These are phyloP conservation scores for Ajuga reptans DNA, from an alignment of 305 asterid genomes.

Conservation along the genomic window DNA sequence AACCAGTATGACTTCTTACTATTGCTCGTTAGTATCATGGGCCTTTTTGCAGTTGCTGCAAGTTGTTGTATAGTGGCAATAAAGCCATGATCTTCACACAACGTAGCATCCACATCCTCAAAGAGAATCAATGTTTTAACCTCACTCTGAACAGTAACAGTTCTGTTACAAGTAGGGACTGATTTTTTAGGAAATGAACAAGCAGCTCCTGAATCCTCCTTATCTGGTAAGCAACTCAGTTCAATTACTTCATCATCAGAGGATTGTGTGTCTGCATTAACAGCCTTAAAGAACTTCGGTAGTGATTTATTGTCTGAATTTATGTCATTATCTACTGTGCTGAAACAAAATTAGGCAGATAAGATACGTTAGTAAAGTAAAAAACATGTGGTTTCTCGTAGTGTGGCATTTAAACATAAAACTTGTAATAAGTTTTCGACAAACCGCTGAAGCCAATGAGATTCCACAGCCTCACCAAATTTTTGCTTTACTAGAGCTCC, in stretches of 20 bases:
- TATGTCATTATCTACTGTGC: slow-evolving; percentile 42
- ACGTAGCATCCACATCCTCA: slow-evolving; percentile 88
- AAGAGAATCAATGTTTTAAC: slow-evolving; percentile 71
- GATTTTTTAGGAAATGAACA: slow-evolving; percentile 25
- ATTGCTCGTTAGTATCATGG: slow-evolving; percentile 92
- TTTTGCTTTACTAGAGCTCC: slow-evolving; percentile 88
- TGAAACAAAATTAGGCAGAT: slow-evolving; percentile 36
- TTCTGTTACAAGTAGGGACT: slow-evolving; percentile 28
- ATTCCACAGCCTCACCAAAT: slow-evolving; percentile 96
- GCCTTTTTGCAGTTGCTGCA: slow-evolving; percentile 83
- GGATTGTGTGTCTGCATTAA: slow-evolving; percentile 27
- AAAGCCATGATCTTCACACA: slow-evolving; percentile 81
- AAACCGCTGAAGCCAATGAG: slow-evolving; percentile 84
- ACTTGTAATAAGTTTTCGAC: slow-evolving; percentile 26
- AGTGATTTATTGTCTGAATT: slow-evolving; percentile 31
- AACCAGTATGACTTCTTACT: slow-evolving; percentile 49
- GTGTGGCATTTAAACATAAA: slow-evolving; percentile 19
- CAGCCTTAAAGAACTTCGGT: slow-evolving; percentile 33
- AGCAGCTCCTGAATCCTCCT: slow-evolving; percentile 40
- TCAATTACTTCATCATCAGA: slow-evolving; percentile 45
- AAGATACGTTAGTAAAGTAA: slow-evolving; percentile 15
- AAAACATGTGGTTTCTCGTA: slow-evolving; percentile 1
- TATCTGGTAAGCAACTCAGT: slow-evolving; percentile 35
- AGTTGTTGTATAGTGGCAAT: slow-evolving; percentile 76
- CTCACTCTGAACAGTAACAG: slow-evolving; percentile 35